Evolutionary conservation across 2,329 filamentous ascomycete genomes (phyloP).

Genomic region (Fusarium neocosmosporiellum): DNA sequence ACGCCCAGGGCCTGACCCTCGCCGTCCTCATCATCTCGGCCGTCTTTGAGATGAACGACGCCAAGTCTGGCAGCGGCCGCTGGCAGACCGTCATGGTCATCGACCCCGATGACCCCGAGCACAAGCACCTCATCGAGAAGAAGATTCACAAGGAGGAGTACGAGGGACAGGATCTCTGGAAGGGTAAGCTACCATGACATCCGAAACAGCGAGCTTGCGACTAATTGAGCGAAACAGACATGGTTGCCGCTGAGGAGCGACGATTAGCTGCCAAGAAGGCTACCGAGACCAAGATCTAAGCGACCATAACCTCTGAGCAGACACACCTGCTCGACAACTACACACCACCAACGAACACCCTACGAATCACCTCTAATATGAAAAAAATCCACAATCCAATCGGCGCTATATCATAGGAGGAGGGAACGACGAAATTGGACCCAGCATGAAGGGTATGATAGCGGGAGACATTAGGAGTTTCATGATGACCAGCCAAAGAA

Average conservation of each 20-base stretch:
- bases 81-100: conserved; percentile 88
- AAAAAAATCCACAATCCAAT: conserved; percentile 1
- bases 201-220: neutral
- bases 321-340: neutral
- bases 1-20: conserved; percentile 89
- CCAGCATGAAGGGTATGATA: neutral
- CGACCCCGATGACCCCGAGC: conserved; percentile 84
- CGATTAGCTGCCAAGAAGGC: conserved; percentile 58
- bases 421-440: neutral
- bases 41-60: conserved; percentile 83
- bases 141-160: conserved; percentile 88
- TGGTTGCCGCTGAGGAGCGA: conserved; percentile 84
- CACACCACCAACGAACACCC: neutral
- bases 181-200: conserved; percentile 63
- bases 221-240: conserved; percentile 63
- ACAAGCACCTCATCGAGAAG: conserved; percentile 88
- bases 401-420: neutral
- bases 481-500: neutral
- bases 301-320: neutral
- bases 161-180: conserved; percentile 93
- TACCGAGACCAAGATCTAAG: conserved; percentile 39
- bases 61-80: conserved; percentile 77
- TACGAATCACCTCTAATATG: conserved; percentile 17
- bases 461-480: conserved; percentile 3
- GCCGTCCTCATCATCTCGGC: conserved; percentile 86